Percentiles rank a stretch among this genome's conserved stretches.
phyloP scores from a whole-genome alignment of 2,329 filamentous ascomycete genomes.

The Chalaropsis ovoidea region DNA sequence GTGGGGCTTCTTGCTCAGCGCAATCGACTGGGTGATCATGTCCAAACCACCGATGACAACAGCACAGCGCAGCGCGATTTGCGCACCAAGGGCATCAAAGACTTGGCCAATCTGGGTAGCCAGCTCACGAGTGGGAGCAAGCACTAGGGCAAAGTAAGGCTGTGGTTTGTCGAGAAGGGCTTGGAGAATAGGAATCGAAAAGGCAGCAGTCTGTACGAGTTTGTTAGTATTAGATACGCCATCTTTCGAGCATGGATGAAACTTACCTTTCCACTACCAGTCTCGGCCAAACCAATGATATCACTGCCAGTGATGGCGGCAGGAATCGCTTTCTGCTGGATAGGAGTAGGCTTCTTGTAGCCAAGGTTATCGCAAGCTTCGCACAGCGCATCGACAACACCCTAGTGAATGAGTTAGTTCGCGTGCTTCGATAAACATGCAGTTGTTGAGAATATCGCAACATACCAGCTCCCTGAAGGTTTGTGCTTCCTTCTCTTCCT shows the following conservation, averaged over 20 bases:
- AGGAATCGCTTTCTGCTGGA: slow-evolving; percentile 78
- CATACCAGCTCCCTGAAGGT: slow-evolving; percentile 56
- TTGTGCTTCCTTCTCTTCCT: slow-evolving; percentile 38
- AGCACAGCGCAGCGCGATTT: slow-evolving; percentile 78
- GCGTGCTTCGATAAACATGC: slow-evolving; percentile 25
- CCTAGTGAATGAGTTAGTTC: slow-evolving; percentile 36
- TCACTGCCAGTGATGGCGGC: slow-evolving; percentile 69
- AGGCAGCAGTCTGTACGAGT: slow-evolving; percentile 59
- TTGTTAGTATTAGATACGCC: not conserved
- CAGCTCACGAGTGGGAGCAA: slow-evolving; percentile 87
- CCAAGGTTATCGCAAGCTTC: slow-evolving; percentile 75
- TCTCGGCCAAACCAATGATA: slow-evolving; percentile 88
- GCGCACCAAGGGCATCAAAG: slow-evolving; percentile 76
- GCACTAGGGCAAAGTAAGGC: slow-evolving; percentile 73
- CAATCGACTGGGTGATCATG: slow-evolving; percentile 85
- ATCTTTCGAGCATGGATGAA: not conserved
- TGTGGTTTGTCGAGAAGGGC: slow-evolving; percentile 80
- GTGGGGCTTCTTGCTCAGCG: slow-evolving; percentile 90
- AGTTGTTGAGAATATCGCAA: not conserved
- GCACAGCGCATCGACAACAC: slow-evolving; percentile 75
- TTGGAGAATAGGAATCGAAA: slow-evolving; percentile 85
- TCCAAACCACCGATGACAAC: slow-evolving; percentile 90
- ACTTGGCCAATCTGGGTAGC: slow-evolving; percentile 82
- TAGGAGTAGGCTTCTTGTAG: slow-evolving; percentile 79
- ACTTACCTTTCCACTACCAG: slow-evolving; percentile 67